Percentiles rank a stretch among this genome's conserved stretches.
These are phyloP conservation scores for Echites panduratus DNA, from an alignment of 257 asterid genomes.

Conservation along the genomic window DNA sequence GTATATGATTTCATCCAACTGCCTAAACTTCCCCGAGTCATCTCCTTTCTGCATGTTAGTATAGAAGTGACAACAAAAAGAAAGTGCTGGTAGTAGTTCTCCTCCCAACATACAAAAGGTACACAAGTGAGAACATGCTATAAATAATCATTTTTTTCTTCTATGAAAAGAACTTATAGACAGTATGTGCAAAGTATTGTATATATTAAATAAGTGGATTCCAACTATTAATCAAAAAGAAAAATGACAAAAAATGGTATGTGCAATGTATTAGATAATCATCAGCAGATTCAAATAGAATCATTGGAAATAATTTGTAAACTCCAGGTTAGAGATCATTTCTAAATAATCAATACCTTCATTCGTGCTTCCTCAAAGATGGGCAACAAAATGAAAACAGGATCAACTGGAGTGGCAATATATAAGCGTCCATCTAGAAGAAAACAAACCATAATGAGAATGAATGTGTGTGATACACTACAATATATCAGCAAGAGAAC, in stretches of 20 bases:
- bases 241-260: neutral
- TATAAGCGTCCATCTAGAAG: constrained; percentile 71
- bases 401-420: constrained; percentile 87
- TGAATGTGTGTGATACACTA: neutral
- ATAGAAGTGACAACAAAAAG: neutral
- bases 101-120: neutral
- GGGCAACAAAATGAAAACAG: constrained; percentile 84
- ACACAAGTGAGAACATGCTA: neutral
- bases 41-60: constrained; percentile 58
- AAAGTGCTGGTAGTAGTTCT: neutral
- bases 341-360: constrained; percentile 42
- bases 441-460: constrained; percentile 7
- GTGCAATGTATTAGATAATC: neutral
- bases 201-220: neutral
- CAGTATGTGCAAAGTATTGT: neutral
- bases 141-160: neutral
- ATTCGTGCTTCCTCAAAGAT: constrained; percentile 89
- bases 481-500: no score
- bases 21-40: constrained; percentile 92
- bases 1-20: constrained; percentile 75
- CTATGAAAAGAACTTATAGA: neutral
- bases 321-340: neutral
- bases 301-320: neutral
- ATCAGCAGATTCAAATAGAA: neutral
- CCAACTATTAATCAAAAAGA: neutral